Base-by-base conservation (phyloP, 345 rosid genomes). In the Aegle marmelos region DNA sequence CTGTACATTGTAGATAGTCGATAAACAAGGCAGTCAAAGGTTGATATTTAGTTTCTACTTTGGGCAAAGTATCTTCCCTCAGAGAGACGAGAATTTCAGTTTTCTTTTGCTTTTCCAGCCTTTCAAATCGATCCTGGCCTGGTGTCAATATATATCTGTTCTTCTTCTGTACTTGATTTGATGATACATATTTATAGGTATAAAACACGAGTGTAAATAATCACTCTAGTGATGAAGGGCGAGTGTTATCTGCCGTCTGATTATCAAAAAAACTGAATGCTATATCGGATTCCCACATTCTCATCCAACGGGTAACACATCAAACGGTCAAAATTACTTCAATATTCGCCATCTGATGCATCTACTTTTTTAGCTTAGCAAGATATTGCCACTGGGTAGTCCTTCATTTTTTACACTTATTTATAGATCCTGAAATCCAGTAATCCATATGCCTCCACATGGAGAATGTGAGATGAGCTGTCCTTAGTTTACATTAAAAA, bases 91-190 rank as follows among this genome's bases (percentile, higher is more conserved):
- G 65, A 67, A 73, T 69, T 79, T 28, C 19, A 75, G 70, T 57
- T 79, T 65, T 72, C 64, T 83, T 80, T 78, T 77, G 79, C 82
- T 41, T 85, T 86, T 82, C 76, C 87, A 79, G 87, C 89, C 64
- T 82, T 84, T 30, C 36, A 82, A 57, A 80, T 72, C 73, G 48
- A 30, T 13, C 62, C 78, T 2, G 54, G 6, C 61, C 74, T 24
- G 19, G 73, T 66, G 57, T 58, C 70, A 45, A 67, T 61, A 54
- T 25, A 67, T 61, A 54, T 25, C 57, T 34, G 60, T 64, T 33
- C 48, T 67, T 1, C 65, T 53, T 62, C 24, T 25, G 56, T 76
- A 53, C 60, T 71, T 79, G 37, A 37, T 53, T 17, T 53, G 17
- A 1, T 17, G 68, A 30, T 67, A 58, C 67, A 57, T 59, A 57